Conservation (phyloP, 306 rosid species). For the Crataegus laevigata region DNA sequence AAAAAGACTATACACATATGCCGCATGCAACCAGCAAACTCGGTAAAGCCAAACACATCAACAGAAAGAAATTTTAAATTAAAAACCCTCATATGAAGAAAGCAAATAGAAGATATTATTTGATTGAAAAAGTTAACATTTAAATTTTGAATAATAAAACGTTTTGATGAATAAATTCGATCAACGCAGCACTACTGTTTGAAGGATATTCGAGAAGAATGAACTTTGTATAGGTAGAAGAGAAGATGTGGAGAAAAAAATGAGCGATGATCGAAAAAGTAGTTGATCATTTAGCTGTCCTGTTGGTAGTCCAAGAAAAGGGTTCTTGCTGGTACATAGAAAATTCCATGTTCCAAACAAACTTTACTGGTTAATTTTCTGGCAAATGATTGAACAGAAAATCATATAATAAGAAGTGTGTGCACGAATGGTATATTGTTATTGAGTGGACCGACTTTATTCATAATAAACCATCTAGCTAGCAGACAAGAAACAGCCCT, state of each 20-base stretch:
- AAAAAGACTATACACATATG: background rate
- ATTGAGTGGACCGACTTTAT: constrained; percentile 26
- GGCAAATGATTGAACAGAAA: constrained; percentile 1
- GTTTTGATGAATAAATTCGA: background rate
- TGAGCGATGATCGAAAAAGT: constrained; percentile 7
- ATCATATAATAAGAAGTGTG: constrained; percentile 1
- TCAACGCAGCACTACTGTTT: background rate
- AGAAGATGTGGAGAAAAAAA: background rate
- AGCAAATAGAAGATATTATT: background rate
- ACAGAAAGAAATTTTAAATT: background rate
- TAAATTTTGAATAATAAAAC: background rate
- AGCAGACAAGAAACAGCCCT: constrained; percentile 44
- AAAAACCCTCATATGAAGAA: background rate
- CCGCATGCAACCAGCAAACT: background rate
- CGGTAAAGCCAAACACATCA: background rate
- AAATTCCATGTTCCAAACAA: constrained; percentile 24
- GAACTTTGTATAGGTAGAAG: constrained; percentile 11
- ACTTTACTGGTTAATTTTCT: constrained; percentile 7
- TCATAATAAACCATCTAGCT: constrained; percentile 24
- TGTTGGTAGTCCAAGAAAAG: constrained; percentile 19
- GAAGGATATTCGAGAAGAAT: background rate
- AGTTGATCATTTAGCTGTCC: constrained; percentile 22
- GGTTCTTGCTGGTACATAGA: constrained; percentile 26
- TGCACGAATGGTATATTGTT: constrained; percentile 29
- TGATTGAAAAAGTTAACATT: background rate